phyloP scores from a whole-genome alignment of 1,284 basidiomycete genomes.

The Malassezia arunalokei region DNA sequence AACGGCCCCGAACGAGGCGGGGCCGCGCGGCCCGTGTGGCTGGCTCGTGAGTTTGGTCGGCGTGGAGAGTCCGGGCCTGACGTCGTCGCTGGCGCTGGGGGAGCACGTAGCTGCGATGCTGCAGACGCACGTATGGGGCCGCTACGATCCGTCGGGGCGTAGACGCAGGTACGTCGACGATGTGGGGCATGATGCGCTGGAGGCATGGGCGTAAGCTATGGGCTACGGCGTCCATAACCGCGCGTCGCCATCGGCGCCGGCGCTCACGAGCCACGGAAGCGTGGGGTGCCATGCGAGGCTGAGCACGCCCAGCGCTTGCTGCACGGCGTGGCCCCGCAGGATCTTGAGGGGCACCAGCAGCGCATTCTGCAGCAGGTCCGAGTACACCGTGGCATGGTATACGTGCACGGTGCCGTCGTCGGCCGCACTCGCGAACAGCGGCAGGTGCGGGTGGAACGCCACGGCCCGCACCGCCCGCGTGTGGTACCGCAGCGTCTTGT shows the following conservation, averaged over 20 bases:
- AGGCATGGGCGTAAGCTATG: conserved; percentile 7
- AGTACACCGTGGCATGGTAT: conserved; percentile 85
- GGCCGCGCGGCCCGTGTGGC: conserved; percentile 13
- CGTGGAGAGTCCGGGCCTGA: conserved; percentile 53
- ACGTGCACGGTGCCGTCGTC: conserved; percentile 95
- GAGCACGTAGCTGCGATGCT: conserved; percentile 49
- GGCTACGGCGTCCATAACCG: conserved; percentile 59
- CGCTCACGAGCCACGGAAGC: conserved; percentile 85
- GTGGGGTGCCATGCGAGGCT: conserved; percentile 76
- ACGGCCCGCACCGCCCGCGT: conserved; percentile 78
- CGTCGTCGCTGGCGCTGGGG: conserved; percentile 50
- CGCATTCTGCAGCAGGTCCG: conserved; percentile 75
- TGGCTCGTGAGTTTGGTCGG: conserved; percentile 50
- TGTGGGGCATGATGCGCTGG: conserved; percentile 3
- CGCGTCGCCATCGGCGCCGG: conserved; percentile 81
- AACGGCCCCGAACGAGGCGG: conserved; percentile 11
- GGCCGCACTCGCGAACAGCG: conserved; percentile 85
- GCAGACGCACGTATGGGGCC: conserved; percentile 44
- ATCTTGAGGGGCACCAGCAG: conserved; percentile 96
- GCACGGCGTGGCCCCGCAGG: conserved; percentile 71
- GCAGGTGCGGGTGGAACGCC: conserved; percentile 68
- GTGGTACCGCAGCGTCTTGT: conserved; percentile 94
- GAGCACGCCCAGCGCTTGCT: conserved; percentile 77
- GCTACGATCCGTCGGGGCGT: conserved; percentile 1
- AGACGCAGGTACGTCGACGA: conserved; percentile 8